Evolutionary conservation across 139 green algal species (phyloP).

Genomic region (Chlorella vulgaris): DNA sequence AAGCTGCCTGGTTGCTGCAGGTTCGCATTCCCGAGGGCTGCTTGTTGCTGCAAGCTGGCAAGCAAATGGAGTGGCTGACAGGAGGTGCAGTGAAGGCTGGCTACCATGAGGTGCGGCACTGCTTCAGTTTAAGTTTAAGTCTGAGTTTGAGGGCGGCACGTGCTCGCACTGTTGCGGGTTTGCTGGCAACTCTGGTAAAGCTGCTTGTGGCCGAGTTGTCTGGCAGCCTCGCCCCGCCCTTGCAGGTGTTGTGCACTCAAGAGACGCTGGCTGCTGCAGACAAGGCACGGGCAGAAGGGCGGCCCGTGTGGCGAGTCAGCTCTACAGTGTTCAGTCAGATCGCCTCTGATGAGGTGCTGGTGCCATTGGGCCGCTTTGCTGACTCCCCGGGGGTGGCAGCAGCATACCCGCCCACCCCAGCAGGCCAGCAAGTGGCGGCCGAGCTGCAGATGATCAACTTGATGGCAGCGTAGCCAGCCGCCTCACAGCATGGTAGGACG

Average conservation of each 20-base stretch:
- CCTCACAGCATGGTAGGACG: not conserved
- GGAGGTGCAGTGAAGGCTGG: constrained; percentile 81
- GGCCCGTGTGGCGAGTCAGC: constrained; percentile 83
- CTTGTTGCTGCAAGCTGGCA: constrained; percentile 90
- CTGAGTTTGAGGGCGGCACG: too few species aligned
- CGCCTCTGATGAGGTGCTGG: constrained; percentile 66
- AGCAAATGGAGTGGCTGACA: constrained; percentile 92
- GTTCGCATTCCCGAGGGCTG: constrained; percentile 64
- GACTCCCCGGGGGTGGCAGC: not conserved
- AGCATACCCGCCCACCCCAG: constrained; percentile 61
- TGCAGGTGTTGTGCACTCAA: constrained; percentile 80
- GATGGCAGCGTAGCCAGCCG: not conserved
- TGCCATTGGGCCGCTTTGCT: constrained; percentile 72
- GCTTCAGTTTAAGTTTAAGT: too few species aligned
- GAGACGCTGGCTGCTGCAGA: constrained; percentile 68
- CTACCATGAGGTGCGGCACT: constrained; percentile 88
- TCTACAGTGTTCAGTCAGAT: constrained; percentile 90
- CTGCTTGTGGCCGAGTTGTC: not conserved
- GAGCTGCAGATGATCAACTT: constrained; percentile 74
- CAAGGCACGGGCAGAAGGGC: constrained; percentile 54
- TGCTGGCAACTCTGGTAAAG: too few species aligned
- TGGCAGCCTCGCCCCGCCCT: too few species aligned
- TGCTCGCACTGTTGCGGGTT: too few species aligned
- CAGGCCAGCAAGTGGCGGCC: constrained; percentile 69
- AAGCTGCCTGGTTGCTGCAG: too few species aligned